Evolutionary conservation across 106 monocot species (phyloP).

Genomic region (Apostasia ramifera): DNA sequence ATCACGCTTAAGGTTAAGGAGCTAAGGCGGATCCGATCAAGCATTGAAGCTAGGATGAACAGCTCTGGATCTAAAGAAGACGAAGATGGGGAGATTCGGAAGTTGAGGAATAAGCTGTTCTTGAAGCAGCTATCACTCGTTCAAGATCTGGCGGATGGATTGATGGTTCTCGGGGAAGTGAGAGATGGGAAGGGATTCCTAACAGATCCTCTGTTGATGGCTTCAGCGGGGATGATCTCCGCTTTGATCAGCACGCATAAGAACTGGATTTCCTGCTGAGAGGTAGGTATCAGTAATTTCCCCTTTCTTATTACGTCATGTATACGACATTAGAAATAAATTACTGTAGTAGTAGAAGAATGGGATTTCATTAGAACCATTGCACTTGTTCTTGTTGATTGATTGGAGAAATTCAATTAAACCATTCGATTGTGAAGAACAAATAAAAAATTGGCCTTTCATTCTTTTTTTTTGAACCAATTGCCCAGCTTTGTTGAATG

Average conservation of each 20-base stretch:
- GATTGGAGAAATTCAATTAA: background rate
- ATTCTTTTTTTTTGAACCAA: background rate
- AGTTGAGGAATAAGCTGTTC: conserved; percentile 48
- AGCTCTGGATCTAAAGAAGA: background rate
- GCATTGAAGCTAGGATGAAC: conserved; percentile 10
- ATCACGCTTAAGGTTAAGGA: conserved; percentile 55
- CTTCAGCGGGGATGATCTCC: conserved; percentile 77
- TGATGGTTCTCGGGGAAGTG: conserved; percentile 83
- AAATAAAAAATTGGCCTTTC: background rate
- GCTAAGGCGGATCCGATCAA: conserved; percentile 29
- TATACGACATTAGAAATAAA: too few species aligned
- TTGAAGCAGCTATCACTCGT: conserved; percentile 72
- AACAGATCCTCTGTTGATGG: conserved; percentile 54
- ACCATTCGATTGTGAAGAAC: background rate
- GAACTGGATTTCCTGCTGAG: conserved; percentile 89
- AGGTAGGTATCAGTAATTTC: background rate
- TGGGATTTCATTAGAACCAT: too few species aligned
- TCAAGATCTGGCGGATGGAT: conserved; percentile 73
- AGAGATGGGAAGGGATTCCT: conserved; percentile 54
- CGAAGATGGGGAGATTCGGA: conserved; percentile 24
- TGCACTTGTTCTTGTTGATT: too few species aligned
- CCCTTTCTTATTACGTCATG: too few species aligned
- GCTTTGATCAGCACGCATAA: conserved; percentile 89
- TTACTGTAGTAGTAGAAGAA: too few species aligned
- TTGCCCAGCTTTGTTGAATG: too few species aligned